Evolutionary conservation across 257 asterid genomes (phyloP).

Genomic region (Solanum ossicruentum): DNA sequence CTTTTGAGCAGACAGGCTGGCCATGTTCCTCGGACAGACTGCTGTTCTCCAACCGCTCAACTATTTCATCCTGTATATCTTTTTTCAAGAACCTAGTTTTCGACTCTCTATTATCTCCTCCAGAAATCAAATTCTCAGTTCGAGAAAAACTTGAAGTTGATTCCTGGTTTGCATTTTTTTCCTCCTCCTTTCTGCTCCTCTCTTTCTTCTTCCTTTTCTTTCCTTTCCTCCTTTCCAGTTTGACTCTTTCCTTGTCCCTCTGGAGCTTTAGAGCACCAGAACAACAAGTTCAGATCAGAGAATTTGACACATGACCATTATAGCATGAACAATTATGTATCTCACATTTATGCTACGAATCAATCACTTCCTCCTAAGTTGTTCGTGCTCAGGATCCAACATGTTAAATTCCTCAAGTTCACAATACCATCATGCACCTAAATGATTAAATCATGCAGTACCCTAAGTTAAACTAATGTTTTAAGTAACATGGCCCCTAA

Average conservation of each 20-base stretch:
- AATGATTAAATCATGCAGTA: not conserved
- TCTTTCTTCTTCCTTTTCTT: constrained; percentile 27
- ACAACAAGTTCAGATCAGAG: constrained; percentile 35
- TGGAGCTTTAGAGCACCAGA: constrained; percentile 87
- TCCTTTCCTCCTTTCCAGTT: constrained; percentile 35
- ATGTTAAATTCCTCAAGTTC: not conserved
- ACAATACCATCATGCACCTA: not conserved
- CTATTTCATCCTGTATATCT: constrained; percentile 18
- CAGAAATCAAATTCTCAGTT: not conserved
- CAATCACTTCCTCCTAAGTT: not conserved
- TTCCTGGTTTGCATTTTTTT: constrained; percentile 13
- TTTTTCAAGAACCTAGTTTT: constrained; percentile 3
- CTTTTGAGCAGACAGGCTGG: constrained; percentile 15
- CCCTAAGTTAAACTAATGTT: not conserved
- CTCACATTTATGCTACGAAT: not conserved
- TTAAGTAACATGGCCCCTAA: not conserved
- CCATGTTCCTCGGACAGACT: constrained; percentile 52
- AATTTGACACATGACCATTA: constrained; percentile 11
- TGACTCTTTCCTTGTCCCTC: constrained; percentile 37
- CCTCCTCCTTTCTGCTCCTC: constrained; percentile 5
- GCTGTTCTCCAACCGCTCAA: constrained; percentile 46
- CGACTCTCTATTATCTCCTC: not conserved
- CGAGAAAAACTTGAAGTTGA: not conserved
- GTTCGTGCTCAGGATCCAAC: not conserved
- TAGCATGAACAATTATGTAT: constrained; percentile 2